These are phyloP conservation scores for Anastatica hierochuntica DNA, from an alignment of 345 rosid species.

Conservation along the genomic window DNA sequence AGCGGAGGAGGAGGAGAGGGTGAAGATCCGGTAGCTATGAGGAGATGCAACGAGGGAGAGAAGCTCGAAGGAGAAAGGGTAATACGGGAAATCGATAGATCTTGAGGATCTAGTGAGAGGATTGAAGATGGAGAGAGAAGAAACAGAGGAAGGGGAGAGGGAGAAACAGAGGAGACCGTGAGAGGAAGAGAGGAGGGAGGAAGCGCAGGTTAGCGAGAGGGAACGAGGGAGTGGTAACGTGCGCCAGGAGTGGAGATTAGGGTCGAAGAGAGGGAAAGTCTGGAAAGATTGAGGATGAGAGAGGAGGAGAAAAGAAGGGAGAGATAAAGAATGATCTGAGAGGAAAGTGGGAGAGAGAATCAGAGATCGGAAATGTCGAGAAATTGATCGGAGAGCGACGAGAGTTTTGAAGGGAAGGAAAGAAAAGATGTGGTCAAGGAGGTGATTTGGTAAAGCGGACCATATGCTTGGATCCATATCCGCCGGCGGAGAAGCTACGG, in stretches of 20 bases:
- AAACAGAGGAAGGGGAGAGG: conserved; percentile 38
- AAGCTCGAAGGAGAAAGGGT: conserved; percentile 56
- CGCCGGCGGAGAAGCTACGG: neutral
- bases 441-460: conserved; percentile 58
- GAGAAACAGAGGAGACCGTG: conserved; percentile 65
- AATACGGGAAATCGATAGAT: conserved; percentile 42
- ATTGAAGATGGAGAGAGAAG: conserved; percentile 56
- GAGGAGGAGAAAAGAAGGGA: conserved; percentile 62
- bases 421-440: conserved; percentile 52
- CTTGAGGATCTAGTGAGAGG: conserved; percentile 50
- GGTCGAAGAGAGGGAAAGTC: conserved; percentile 51
- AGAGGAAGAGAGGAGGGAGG: conserved; percentile 42
- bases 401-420: conserved; percentile 51
- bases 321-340: conserved; percentile 17
- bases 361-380: conserved; percentile 46
- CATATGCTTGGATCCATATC: conserved; percentile 74
- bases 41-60: conserved; percentile 49
- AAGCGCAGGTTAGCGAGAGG: conserved; percentile 19
- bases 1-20: conserved; percentile 24
- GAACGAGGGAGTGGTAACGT: conserved; percentile 34
- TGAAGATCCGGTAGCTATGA: conserved; percentile 48
- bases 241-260: conserved; percentile 45
- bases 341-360: conserved; percentile 26
- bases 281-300: conserved; percentile 58
- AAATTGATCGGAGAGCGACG: conserved; percentile 52